A percentile compares a stretch with the other conserved stretches of the same genome.
Conservation (phyloP, 2,329 filamentous ascomycete genomes). For the Penicillium sp. region DNA sequence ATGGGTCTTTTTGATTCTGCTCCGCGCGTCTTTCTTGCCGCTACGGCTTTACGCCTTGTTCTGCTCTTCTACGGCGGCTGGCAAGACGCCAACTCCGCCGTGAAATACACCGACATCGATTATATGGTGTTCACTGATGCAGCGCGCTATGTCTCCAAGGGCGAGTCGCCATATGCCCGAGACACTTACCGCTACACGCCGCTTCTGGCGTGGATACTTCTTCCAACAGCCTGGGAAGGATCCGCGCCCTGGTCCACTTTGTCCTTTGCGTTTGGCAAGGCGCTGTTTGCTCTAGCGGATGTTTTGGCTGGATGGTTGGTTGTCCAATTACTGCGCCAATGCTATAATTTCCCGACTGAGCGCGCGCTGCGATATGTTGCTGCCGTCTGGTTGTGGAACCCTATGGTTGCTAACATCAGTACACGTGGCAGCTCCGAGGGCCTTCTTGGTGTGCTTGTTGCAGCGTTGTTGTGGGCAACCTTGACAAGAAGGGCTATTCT, state of each 20-base stretch:
- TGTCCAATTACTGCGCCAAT: slow-evolving; percentile 49
- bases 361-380: slow-evolving; percentile 67
- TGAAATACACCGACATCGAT: slow-evolving; percentile 99
- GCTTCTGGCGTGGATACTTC: slow-evolving; percentile 81
- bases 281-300: slow-evolving; percentile 78
- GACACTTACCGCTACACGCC: slow-evolving; percentile 98
- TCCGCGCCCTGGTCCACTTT: slow-evolving; percentile 22
- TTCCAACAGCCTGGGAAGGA: slow-evolving; percentile 64
- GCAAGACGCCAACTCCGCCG: slow-evolving; percentile 83
- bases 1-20: slow-evolving; percentile 33
- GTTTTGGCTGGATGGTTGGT: slow-evolving; percentile 79
- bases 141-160: slow-evolving; percentile 66
- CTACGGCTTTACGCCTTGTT: slow-evolving; percentile 60
- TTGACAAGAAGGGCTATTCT: slow-evolving; percentile 58
- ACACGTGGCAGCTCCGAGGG: slow-evolving; percentile 93
- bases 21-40: slow-evolving; percentile 32
- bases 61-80: slow-evolving; percentile 85
- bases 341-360: slow-evolving; percentile 47
- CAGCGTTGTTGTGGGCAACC: slow-evolving; percentile 77
- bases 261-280: slow-evolving; percentile 73
- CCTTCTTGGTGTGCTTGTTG: slow-evolving; percentile 76
- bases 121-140: slow-evolving; percentile 98
- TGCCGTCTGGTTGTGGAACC: slow-evolving; percentile 89
- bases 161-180: slow-evolving; percentile 72
- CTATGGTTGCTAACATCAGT: slow-evolving; percentile 96